Evolutionary conservation across 352 stramenopile genomes (phyloP).

Genomic region (Peronospora destructor): DNA sequence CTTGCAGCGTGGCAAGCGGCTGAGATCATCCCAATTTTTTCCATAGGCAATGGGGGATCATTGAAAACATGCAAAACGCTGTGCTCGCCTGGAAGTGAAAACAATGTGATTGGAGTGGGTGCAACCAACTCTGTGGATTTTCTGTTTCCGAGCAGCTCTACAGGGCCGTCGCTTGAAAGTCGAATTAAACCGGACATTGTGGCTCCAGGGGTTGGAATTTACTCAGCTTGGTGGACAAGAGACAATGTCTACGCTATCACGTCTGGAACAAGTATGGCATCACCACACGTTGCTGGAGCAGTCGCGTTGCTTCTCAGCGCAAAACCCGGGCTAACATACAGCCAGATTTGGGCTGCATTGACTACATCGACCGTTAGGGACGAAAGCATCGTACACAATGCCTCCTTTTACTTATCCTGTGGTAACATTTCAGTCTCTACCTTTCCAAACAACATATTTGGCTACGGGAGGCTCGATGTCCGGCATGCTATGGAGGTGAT

Average conservation of each 20-base stretch:
- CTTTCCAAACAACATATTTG: constrained; percentile 32
- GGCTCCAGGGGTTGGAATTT: constrained; percentile 28
- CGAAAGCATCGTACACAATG: constrained; percentile 7
- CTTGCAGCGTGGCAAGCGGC: constrained; percentile 35
- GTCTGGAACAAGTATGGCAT: constrained; percentile 46
- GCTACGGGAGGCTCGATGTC: constrained; percentile 24
- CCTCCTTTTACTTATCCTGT: constrained; percentile 6
- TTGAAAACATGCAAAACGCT: constrained; percentile 21
- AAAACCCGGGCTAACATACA: constrained; percentile 24
- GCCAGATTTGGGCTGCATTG: constrained; percentile 24
- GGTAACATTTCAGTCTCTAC: constrained; percentile 17
- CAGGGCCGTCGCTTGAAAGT: constrained; percentile 23
- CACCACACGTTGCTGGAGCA: constrained; percentile 36
- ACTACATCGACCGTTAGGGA: constrained; percentile 3
- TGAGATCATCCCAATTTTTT: constrained; percentile 41
- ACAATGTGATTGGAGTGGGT: constrained; percentile 37
- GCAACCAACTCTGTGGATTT: constrained; percentile 20
- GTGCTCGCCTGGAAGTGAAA: constrained; percentile 27
- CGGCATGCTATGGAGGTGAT: constrained; percentile 6
- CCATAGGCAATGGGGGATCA: constrained; percentile 33
- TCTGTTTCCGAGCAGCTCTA: constrained; percentile 28
- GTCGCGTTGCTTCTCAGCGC: constrained; percentile 38
- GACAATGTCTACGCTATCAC: constrained; percentile 32
- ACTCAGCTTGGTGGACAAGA: constrained; percentile 30
- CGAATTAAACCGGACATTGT: constrained; percentile 41